Evolutionary conservation across 805 yeast species (phyloP).

Genomic region (Millerago galiae): DNA sequence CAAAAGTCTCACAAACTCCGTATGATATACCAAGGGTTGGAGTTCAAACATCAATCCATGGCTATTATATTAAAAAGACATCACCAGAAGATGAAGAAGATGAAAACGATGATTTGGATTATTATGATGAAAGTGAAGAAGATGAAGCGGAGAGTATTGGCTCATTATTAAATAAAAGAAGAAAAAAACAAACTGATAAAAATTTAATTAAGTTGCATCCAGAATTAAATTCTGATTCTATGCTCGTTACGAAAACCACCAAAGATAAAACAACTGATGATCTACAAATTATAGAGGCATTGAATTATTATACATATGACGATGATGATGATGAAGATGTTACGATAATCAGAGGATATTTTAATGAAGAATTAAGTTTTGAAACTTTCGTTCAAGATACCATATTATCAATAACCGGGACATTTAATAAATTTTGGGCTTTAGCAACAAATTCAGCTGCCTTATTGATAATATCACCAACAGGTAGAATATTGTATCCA

Average conservation of each 20-base stretch:
- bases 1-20: constrained; percentile 36
- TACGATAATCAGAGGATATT: constrained; percentile 32
- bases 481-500: constrained; percentile 42
- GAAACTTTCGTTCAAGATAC: constrained; percentile 37
- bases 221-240: constrained; percentile 9
- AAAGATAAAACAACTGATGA: constrained; percentile 18
- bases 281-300: constrained; percentile 25
- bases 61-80: constrained; percentile 34
- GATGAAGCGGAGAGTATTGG: constrained; percentile 31
- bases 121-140: constrained; percentile 41
- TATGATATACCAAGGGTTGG: constrained; percentile 57
- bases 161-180: constrained; percentile 24
- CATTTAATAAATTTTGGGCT: constrained; percentile 39
- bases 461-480: constrained; percentile 37
- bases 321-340: constrained; percentile 29
- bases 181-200: constrained; percentile 27
- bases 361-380: constrained; percentile 29
- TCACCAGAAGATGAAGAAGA: constrained; percentile 20
- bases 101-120: constrained; percentile 23
- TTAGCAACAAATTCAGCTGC: constrained; percentile 56
- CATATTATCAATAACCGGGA: constrained; percentile 34
- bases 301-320: constrained; percentile 26
- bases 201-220: constrained; percentile 14
- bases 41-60: constrained; percentile 56
- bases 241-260: constrained; percentile 2